Percentiles rank a stretch among this genome's conserved stretches.
Conservation (phyloP, 805 yeast species). For the Barnettozyma pratensis region DNA sequence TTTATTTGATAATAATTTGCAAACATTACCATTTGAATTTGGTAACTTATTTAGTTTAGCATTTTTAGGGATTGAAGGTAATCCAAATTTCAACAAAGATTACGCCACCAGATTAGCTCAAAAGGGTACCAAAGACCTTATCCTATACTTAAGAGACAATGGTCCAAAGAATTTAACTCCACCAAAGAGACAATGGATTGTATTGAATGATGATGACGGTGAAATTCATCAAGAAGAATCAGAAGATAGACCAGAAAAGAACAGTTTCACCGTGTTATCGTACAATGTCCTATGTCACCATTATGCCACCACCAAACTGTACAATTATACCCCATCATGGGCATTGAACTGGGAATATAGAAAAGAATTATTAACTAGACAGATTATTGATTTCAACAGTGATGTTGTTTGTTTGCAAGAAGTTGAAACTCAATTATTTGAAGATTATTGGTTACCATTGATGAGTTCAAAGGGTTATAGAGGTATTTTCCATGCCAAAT, state of each 20-base stretch:
- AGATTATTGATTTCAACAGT: slow-evolving; percentile 56
- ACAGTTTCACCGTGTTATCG: slow-evolving; percentile 69
- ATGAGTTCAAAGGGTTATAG: slow-evolving; percentile 72
- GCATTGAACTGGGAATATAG: slow-evolving; percentile 93
- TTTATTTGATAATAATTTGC: slow-evolving; percentile 80
- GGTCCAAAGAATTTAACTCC: slow-evolving; percentile 65
- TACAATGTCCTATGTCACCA: slow-evolving; percentile 94
- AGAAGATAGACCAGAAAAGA: slow-evolving; percentile 28
- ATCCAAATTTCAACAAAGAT: slow-evolving; percentile 61
- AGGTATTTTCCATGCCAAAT: slow-evolving; percentile 79
- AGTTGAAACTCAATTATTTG: slow-evolving; percentile 82
- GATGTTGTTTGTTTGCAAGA: slow-evolving; percentile 93
- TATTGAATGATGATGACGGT: slow-evolving; percentile 74
- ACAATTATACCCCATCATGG: slow-evolving; percentile 95
- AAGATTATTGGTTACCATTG: slow-evolving; percentile 79
- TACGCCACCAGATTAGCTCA: slow-evolving; percentile 65
- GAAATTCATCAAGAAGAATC: slow-evolving; percentile 27
- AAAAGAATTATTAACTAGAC: slow-evolving; percentile 67
- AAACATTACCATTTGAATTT: slow-evolving; percentile 73
- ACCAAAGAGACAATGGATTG: slow-evolving; percentile 78
- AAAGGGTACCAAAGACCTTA: slow-evolving; percentile 79
- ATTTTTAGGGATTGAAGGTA: slow-evolving; percentile 91
- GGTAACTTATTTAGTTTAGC: slow-evolving; percentile 82
- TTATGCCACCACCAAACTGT: slow-evolving; percentile 89
- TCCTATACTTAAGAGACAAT: slow-evolving; percentile 75